Evolutionary conservation across 2,329 filamentous ascomycete species (phyloP).

Genomic region (Cercospora sp.): DNA sequence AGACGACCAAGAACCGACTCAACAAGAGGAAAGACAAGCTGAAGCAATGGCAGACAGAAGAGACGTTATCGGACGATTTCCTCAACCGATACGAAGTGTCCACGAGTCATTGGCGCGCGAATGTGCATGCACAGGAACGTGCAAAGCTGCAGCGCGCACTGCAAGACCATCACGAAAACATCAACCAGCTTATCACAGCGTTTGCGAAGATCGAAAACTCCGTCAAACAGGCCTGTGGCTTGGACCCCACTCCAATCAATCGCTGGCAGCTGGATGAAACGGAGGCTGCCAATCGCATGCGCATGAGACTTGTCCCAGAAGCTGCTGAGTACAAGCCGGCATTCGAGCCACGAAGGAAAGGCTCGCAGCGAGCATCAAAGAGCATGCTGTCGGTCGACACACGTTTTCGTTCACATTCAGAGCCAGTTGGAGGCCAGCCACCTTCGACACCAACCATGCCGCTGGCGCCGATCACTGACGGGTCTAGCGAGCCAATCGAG

Average conservation of each 20-base stretch:
- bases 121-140: conserved; percentile 89
- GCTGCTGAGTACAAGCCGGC: conserved; percentile 66
- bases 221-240: conserved; percentile 74
- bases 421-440: conserved; percentile 29
- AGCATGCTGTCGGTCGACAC: conserved; percentile 36
- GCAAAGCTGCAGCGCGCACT: conserved; percentile 84
- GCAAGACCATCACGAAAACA: conserved; percentile 92
- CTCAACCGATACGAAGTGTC: conserved; percentile 81
- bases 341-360: conserved; percentile 81
- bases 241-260: conserved; percentile 67
- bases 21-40: conserved; percentile 79
- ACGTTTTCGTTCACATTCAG: conserved; percentile 30
- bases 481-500: conserved; percentile 32
- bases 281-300: conserved; percentile 93
- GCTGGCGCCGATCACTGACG: conserved; percentile 18
- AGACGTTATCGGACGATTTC: conserved; percentile 66
- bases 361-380: conserved; percentile 52
- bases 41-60: conserved; percentile 74
- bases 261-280: conserved; percentile 96
- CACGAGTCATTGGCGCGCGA: conserved; percentile 89
- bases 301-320: conserved; percentile 81
- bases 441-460: conserved; percentile 20
- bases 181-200: conserved; percentile 71
- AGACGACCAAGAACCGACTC: conserved; percentile 69
- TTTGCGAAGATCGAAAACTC: conserved; percentile 79